A percentile compares a stretch with the other conserved stretches of the same genome.
phyloP scores from a whole-genome alignment of 176 grass and related monocot genomes.

The Carex myosuroides region DNA sequence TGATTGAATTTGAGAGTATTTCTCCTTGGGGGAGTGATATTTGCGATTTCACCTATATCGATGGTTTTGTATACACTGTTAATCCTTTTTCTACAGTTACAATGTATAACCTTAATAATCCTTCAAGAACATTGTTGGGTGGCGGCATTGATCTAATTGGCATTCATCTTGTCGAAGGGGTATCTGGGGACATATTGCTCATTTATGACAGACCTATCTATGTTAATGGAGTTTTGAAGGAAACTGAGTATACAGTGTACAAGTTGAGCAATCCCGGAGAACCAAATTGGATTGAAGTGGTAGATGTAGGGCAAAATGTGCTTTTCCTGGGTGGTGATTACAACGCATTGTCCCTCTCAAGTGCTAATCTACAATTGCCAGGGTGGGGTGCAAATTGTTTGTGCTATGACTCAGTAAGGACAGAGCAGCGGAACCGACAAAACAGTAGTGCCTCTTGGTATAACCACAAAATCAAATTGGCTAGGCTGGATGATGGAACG shows the following conservation, averaged over 20 bases:
- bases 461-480: background rate
- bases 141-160: background rate
- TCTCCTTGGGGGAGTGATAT: background rate
- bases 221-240: background rate
- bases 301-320: background rate
- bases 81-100: background rate
- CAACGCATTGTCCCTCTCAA: background rate
- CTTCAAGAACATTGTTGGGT: background rate
- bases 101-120: slow-evolving; percentile 5
- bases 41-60: background rate
- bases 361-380: background rate
- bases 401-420: background rate
- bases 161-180: background rate
- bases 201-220: background rate
- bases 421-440: background rate
- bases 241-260: background rate
- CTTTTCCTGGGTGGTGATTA: background rate
- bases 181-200: background rate
- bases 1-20: background rate
- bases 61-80: background rate
- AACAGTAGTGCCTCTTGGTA: background rate
- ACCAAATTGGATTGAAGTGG: background rate
- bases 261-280: background rate
- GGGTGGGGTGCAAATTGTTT: background rate
- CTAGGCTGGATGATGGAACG: background rate